Evolutionary conservation across 805 yeast genomes (phyloP), one percentile per base, ranked within the genome.

Genomic region (Saccharomycopsis capsularis): DNA sequence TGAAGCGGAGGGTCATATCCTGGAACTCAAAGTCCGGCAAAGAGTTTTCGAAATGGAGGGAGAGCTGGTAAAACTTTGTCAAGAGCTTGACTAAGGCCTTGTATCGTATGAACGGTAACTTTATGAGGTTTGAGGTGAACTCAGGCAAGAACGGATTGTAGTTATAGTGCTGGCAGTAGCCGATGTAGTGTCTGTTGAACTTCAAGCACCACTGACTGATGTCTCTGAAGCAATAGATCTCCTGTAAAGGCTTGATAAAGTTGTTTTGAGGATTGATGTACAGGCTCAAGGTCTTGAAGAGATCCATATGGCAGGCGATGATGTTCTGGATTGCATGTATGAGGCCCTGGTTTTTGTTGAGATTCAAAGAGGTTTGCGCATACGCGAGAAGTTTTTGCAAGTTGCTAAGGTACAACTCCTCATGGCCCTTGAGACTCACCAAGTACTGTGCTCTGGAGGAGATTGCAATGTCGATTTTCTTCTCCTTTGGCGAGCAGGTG

Each of bases 41-140:
- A 2, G 47, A 35, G 41, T 34, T 46, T 32, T 46, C 51, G 19
- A 42, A 46, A 34, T 50, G 38, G 6, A 35, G 38, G 4, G 44
- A 47, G 21, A 51, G 24, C 7, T 50, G 44, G 27, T 47, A 40
- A 18, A 47, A 36, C 19, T 38, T 39, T 9, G 36, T 42, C 4
- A 50, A 23, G 9, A 44, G 35, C 36, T 53, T 45, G 6, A 38
- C 40, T 16, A 50, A 37, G 4, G 48, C 43, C 36, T 50, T 53
- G 40, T 47, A 53, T 37, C 55, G 40, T 1, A 53, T 48, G 24
- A 53, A 51, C 11, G 56, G 56, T 16, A 50, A 38, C 30, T 51
- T 51, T 5, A 42, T 6, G 5, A 51, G 23, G 22, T 29, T 41
- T 9, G 38, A 36, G 19, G 45, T 30, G 16, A 21, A 36, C 19